Conservation (phyloP, 176 grass and related monocot species). For the Oryza glaberrima region DNA sequence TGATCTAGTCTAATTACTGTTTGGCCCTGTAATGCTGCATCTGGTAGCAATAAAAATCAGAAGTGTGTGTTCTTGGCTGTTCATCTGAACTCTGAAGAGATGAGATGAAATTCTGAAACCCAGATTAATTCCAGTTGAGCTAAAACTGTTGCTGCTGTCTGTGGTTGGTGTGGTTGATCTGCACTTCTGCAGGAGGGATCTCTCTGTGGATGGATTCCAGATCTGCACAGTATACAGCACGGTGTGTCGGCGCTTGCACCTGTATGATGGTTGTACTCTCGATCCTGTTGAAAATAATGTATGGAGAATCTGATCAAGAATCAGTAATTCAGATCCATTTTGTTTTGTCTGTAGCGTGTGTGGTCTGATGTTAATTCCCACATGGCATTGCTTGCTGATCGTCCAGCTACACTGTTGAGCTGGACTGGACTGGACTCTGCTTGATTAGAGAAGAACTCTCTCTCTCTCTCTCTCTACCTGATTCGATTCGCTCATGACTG, state of each 20-base stretch:
- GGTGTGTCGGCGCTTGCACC: not conserved
- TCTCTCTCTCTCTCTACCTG: not conserved
- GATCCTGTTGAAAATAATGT: not conserved
- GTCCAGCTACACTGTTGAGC: not conserved
- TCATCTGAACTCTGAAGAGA: not conserved
- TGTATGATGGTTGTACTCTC: not conserved
- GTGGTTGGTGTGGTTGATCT: not conserved
- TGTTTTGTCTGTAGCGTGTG: conserved; percentile 3
- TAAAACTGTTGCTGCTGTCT: not conserved
- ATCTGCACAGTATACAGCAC: conserved; percentile 8
- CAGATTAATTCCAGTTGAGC: not conserved
- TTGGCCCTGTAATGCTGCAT: not conserved
- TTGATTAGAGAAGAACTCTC: not conserved
- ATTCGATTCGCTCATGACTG: not conserved
- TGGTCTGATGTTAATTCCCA: not conserved
- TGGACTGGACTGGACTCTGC: not conserved
- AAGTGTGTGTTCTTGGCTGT: conserved; percentile 10
- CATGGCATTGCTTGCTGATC: conserved; percentile 9
- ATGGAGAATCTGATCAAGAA: not conserved
- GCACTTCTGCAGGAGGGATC: conserved; percentile 11
- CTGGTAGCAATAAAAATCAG: not conserved
- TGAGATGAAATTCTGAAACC: not conserved
- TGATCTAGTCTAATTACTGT: not conserved
- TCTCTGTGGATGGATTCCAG: not conserved
- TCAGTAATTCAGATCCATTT: conserved; percentile 11